Evolutionary conservation across 345 rosid species (phyloP).

Genomic region (Anacardium occidentale): DNA sequence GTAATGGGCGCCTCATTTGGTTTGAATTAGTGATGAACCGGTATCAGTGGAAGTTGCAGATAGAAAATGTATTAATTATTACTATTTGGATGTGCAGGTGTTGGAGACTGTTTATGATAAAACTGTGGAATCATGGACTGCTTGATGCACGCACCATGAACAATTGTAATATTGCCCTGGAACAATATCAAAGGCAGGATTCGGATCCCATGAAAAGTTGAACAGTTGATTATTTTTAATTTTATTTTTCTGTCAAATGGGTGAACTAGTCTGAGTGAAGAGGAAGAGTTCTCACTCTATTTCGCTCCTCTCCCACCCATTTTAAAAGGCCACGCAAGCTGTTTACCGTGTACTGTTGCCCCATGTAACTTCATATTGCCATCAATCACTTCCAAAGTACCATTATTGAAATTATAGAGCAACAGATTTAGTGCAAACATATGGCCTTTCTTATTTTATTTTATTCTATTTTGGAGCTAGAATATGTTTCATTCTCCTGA

Average conservation of each 20-base stretch:
- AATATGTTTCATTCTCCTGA: not conserved
- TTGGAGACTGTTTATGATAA: slow-evolving; percentile 79
- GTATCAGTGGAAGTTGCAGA: not conserved
- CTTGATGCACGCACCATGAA: slow-evolving; percentile 65
- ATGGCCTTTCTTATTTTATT: too few relatives aligned
- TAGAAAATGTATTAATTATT: not conserved
- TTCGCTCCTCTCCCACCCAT: too few relatives aligned
- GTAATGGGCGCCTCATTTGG: not conserved
- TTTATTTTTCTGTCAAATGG: not conserved
- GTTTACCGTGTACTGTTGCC: not conserved
- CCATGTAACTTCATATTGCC: not conserved
- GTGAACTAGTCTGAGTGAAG: not conserved
- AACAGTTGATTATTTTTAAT: slow-evolving; percentile 2
- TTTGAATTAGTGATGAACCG: not conserved
- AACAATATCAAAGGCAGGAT: slow-evolving; percentile 41
- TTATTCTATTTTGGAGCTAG: not conserved
- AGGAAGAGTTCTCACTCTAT: not conserved
- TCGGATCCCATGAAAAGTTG: slow-evolving; percentile 31
- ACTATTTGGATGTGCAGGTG: slow-evolving; percentile 47
- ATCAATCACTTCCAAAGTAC: not conserved
- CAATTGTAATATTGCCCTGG: slow-evolving; percentile 59
- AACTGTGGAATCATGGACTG: slow-evolving; percentile 78
- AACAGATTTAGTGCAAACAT: not conserved
- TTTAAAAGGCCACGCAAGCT: not conserved
- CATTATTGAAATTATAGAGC: not conserved